phyloP scores from a whole-genome alignment of 805 yeast species.

The Monosporozyma servazzii region DNA sequence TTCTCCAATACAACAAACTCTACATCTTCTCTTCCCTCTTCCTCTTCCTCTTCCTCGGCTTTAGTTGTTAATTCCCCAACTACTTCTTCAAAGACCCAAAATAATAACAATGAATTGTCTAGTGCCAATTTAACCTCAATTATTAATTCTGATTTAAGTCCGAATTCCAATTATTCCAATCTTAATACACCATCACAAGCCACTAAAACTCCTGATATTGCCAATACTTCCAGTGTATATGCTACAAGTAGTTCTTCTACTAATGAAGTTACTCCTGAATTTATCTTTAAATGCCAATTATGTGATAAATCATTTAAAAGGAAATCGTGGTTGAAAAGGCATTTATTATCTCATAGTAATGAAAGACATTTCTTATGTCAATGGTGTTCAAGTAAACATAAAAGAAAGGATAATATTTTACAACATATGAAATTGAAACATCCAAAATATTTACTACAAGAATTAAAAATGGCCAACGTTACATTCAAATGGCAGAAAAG shows the following conservation, averaged over 20 bases:
- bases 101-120: background rate
- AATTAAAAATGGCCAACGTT: conserved; percentile 7
- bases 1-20: background rate
- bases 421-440: conserved; percentile 30
- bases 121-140: background rate
- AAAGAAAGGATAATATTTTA: conserved; percentile 27
- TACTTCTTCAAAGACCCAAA: background rate
- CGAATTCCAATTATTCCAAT: background rate
- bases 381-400: conserved; percentile 29
- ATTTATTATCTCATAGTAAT: conserved; percentile 26
- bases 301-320: conserved; percentile 27
- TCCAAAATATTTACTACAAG: conserved; percentile 19
- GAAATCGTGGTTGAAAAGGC: conserved; percentile 30
- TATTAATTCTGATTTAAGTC: background rate
- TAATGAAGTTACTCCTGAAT: background rate
- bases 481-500: conserved; percentile 4
- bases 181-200: background rate
- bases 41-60: background rate
- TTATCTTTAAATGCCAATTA: conserved; percentile 22
- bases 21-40: background rate
- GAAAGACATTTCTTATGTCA: conserved; percentile 27
- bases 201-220: background rate
- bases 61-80: background rate
- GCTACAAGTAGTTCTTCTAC: background rate
- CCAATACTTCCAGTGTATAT: too few species aligned